Percentiles rank a stretch among this genome's conserved stretches.
phyloP scores from a whole-genome alignment of 2,329 filamentous ascomycete species.

The Raffaelea arxii region DNA sequence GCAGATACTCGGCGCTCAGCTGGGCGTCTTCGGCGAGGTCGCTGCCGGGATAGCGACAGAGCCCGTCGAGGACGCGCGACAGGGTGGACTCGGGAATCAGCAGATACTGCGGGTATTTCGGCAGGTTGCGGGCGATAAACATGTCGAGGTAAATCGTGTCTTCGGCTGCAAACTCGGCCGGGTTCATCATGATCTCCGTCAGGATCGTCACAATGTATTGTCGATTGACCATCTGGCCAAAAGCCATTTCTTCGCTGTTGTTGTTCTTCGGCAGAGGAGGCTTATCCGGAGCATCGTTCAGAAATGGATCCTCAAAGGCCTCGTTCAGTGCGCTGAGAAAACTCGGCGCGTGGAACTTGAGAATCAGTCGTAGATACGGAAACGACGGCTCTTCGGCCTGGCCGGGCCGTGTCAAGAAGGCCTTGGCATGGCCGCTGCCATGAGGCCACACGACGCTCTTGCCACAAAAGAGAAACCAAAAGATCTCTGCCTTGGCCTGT shows the following conservation, averaged over 20 bases:
- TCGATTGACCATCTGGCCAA: constrained; percentile 66
- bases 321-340: constrained; percentile 95
- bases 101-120: constrained; percentile 94
- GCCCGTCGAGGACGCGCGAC: constrained; percentile 66
- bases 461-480: constrained; percentile 88
- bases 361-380: constrained; percentile 71
- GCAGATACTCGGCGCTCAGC: constrained; percentile 88
- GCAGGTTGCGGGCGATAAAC: constrained; percentile 92
- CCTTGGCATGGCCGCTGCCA: constrained; percentile 44
- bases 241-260: constrained; percentile 53
- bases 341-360: constrained; percentile 82
- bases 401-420: constrained; percentile 50
- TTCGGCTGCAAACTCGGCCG: constrained; percentile 61
- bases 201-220: constrained; percentile 90
- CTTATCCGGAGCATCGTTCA: constrained; percentile 69
- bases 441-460: constrained; percentile 67
- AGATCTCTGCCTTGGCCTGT: constrained; percentile 77
- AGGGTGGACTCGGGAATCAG: constrained; percentile 80
- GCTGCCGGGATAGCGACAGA: constrained; percentile 74
- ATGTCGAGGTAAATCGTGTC: constrained; percentile 96
- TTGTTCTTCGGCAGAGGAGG: constrained; percentile 46
- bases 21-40: constrained; percentile 89
- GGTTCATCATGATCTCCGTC: constrained; percentile 88
- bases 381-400: constrained; percentile 60
- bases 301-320: constrained; percentile 87